These are phyloP conservation scores for Stephanocyclus meneghinianus DNA, from an alignment of 352 stramenopile species.

Conservation along the genomic window DNA sequence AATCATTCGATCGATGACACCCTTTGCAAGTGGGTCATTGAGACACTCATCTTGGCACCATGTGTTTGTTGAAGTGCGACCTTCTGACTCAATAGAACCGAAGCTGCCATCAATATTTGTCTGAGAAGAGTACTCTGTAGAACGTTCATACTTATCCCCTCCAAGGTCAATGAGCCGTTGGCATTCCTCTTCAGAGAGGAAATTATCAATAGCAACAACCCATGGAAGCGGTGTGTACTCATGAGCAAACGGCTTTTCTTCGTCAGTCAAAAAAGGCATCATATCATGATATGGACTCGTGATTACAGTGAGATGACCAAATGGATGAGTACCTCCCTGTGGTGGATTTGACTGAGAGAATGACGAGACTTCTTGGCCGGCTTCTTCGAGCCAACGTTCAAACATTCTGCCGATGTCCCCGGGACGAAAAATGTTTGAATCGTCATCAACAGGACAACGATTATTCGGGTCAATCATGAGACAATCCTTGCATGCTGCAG, in stretches of 20 bases:
- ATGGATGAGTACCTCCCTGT: conserved; percentile 19
- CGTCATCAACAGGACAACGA: conserved; percentile 55
- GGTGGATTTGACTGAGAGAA: conserved; percentile 36
- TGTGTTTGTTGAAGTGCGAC: conserved; percentile 63
- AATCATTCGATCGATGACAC: conserved; percentile 53
- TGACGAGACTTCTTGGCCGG: conserved; percentile 26
- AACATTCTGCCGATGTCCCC: conserved; percentile 72
- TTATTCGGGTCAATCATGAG: conserved; percentile 49
- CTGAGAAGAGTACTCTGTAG: conserved; percentile 43
- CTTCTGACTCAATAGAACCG: conserved; percentile 41
- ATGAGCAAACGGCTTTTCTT: conserved; percentile 23
- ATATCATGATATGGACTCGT: conserved; percentile 41
- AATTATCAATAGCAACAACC: conserved; percentile 72
- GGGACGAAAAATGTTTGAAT: conserved; percentile 41
- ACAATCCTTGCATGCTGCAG: conserved; percentile 56
- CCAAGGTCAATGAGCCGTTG: conserved; percentile 61
- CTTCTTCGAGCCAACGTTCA: conserved; percentile 44
- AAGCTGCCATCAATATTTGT: conserved; percentile 62
- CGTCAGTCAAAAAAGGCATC: conserved; percentile 23
- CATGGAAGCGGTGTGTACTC: conserved; percentile 56
- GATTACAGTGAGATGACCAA: conserved; percentile 42
- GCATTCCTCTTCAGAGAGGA: conserved; percentile 75
- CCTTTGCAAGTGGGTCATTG: conserved; percentile 52
- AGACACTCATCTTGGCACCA: conserved; percentile 52
- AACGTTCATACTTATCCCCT: conserved; percentile 47